Evolutionary conservation across 2,329 filamentous ascomycete genomes (phyloP), one percentile per base, ranked within the genome.

Genomic region (Colletotrichum phormii): DNA sequence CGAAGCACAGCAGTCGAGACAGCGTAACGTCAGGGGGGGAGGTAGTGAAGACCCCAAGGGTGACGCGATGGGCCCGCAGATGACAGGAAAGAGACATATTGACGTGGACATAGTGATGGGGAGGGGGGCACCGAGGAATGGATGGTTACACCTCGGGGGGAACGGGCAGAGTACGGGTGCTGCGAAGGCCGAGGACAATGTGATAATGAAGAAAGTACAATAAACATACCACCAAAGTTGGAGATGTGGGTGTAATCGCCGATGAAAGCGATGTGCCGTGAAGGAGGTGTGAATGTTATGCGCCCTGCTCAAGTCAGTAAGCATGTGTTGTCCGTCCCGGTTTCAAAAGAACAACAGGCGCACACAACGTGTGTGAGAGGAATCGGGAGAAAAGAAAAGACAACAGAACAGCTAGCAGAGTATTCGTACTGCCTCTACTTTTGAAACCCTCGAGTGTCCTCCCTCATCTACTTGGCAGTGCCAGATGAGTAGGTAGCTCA

Each of bases 261-360:
- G 66, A 70, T 70, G 60, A 46, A 31, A 55, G 66, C 66, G 53
- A 65, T 61, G 49, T 70, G 66, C 66, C 54, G 64, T 55, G 53
- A 70, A 62, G 26, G 55, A 55, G 42, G 49, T 46, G 49, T 46
- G 66, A 37, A 22, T 63, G 26, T 64, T 64, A 72, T 72, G 66
- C 60, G 66, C 26, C 66, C 70, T 70, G 29, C 22, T 53, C 29
- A 35, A 60, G 70, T 72, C 66, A 64, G 70, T 65, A 59, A 65
- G 70, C 70, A 69, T 72, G 70, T 62, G 70, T 49, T 70, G 26
- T 24, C 54, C 42, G 60, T n/a, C 54, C 49, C 66, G 61, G 70
- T 72, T 70, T 72, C 70, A 70, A 61, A 61, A 61, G 29, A 18
- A 61, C 46, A 60, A 8, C 49, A 35, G 42, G 49, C n/a, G 61